These are phyloP conservation scores for Venturiaceae sp. DNA, from an alignment of 2,329 filamentous ascomycete species.

Conservation along the genomic window DNA sequence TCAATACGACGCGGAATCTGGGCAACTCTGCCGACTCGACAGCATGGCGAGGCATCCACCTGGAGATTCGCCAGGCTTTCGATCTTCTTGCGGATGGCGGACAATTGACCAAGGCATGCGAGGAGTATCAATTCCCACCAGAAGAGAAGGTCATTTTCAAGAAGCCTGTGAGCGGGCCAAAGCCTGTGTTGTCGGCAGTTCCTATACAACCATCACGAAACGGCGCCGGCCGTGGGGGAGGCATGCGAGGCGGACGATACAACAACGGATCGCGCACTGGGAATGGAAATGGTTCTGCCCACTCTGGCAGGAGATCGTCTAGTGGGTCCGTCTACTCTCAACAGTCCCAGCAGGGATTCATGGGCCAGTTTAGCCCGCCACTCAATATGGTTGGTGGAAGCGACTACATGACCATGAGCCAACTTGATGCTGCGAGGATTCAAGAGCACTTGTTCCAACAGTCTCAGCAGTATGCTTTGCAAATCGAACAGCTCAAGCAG, in stretches of 20 bases:
- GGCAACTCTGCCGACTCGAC: slow-evolving; percentile 96
- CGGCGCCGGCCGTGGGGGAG: slow-evolving; percentile 33
- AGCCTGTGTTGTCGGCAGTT: slow-evolving; percentile 39
- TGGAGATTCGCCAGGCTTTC: slow-evolving; percentile 83
- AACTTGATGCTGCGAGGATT: not conserved
- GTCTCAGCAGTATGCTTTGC: slow-evolving; percentile 6
- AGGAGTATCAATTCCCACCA: slow-evolving; percentile 78
- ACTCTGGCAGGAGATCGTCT: slow-evolving; percentile 4
- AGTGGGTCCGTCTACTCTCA: not conserved
- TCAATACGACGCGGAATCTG: slow-evolving; percentile 80
- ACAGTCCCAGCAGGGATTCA: not conserved
- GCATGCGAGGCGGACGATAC: slow-evolving; percentile 34
- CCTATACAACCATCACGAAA: slow-evolving; percentile 38
- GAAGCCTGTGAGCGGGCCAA: slow-evolving; percentile 39
- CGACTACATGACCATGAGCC: slow-evolving; percentile 1
- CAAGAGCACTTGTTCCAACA: slow-evolving; percentile 5
- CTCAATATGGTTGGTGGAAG: not conserved
- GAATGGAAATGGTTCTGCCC: not conserved
- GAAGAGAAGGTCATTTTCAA: slow-evolving; percentile 58
- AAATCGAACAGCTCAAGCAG: slow-evolving; percentile 7
- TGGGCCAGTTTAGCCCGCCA: not conserved
- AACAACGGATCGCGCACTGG: slow-evolving; percentile 29
- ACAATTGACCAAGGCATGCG: slow-evolving; percentile 74
- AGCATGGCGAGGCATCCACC: slow-evolving; percentile 81
- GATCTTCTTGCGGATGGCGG: slow-evolving; percentile 63